A percentile compares a stretch with the other conserved stretches of the same genome.
phyloP scores from a whole-genome alignment of 768 basidiomycete species.

The Phallus indusiatus region DNA sequence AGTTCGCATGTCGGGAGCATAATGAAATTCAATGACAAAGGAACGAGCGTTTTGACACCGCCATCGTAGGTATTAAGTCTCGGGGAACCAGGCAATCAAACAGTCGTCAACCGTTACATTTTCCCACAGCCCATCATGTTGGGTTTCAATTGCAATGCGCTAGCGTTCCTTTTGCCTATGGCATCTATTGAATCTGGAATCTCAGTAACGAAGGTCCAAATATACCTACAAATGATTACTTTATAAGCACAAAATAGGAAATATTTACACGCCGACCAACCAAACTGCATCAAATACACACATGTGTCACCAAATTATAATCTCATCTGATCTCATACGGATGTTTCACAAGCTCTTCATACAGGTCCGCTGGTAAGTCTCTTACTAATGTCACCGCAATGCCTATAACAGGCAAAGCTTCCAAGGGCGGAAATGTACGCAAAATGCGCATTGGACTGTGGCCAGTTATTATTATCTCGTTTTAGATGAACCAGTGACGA shows the following conservation, averaged over 20 bases:
- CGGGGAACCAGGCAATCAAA: not conserved
- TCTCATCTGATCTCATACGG: slow-evolving; percentile 49
- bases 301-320: not conserved
- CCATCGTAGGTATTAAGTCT: not conserved
- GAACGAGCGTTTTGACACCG: not conserved
- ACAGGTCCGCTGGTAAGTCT: slow-evolving; percentile 78
- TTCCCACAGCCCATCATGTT: not conserved
- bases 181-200: not conserved
- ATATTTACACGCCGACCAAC: not conserved
- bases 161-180: not conserved
- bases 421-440: slow-evolving; percentile 86
- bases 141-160: too few species aligned
- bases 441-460: slow-evolving; percentile 87
- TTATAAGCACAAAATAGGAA: not conserved
- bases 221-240: not conserved
- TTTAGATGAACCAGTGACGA: not conserved
- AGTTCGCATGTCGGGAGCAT: not conserved
- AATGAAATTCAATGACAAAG: not conserved
- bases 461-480: not conserved
- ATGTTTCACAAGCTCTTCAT: slow-evolving; percentile 83
- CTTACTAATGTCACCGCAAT: slow-evolving; percentile 92
- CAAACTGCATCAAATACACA: not conserved
- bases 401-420: slow-evolving; percentile 79
- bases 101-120: not conserved
- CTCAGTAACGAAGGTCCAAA: not conserved